Evolutionary conservation across 306 rosid species (phyloP).

Genomic region (Fagus crenata): DNA sequence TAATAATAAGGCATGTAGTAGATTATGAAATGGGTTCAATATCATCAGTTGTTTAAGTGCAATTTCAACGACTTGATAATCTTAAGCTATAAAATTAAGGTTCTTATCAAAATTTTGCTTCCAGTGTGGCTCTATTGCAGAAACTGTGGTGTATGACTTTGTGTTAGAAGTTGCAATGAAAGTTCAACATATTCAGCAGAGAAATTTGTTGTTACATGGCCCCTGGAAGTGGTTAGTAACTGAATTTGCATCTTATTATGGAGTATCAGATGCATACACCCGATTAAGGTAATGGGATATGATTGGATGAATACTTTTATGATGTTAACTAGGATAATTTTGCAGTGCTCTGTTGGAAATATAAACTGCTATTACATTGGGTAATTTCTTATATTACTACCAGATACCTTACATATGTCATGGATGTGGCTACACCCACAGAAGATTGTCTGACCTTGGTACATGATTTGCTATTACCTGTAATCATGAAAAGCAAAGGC

Average conservation of each 20-base stretch:
- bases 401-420: constrained; percentile 40
- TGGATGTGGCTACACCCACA: constrained; percentile 54
- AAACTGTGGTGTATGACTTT: constrained; percentile 38
- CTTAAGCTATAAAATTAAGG: not conserved
- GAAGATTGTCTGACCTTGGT: constrained; percentile 33
- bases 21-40: not conserved
- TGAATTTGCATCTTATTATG: constrained; percentile 33
- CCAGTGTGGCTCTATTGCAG: constrained; percentile 35
- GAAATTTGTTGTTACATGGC: constrained; percentile 32
- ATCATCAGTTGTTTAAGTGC: not conserved
- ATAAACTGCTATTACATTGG: not conserved
- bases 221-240: constrained; percentile 43
- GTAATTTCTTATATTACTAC: not conserved
- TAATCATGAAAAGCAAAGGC: constrained; percentile 21
- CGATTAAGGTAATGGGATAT: constrained; percentile 33
- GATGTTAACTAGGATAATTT: not conserved
- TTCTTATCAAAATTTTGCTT: not conserved
- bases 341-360: not conserved
- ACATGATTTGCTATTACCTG: constrained; percentile 30
- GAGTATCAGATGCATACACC: constrained; percentile 36
- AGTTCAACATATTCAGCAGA: constrained; percentile 33
- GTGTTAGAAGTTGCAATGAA: constrained; percentile 41
- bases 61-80: not conserved
- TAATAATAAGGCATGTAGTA: too few species aligned
- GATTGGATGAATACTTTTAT: not conserved